A percentile compares a stretch with the other conserved stretches of the same genome.
phyloP scores from a whole-genome alignment of 257 asterid species.

The Solanum chmielewskii region DNA sequence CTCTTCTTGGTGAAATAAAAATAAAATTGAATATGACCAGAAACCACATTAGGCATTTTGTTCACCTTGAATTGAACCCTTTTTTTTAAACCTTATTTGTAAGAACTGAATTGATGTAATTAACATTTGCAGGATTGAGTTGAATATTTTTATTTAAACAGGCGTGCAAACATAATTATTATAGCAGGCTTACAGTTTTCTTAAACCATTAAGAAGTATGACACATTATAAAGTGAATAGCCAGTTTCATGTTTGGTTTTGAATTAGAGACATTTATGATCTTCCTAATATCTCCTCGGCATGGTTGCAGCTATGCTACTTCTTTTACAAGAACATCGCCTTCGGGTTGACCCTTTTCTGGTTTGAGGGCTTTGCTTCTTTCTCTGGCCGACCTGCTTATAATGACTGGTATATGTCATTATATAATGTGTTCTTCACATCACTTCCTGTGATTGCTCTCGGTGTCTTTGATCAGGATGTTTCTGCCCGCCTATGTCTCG shows the following conservation, averaged over 20 bases:
- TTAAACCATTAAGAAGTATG: neutral
- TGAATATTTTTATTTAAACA: neutral
- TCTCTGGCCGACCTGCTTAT: constrained; percentile 92
- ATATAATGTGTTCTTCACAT: constrained; percentile 90
- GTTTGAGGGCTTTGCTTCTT: constrained; percentile 87
- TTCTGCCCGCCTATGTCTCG: constrained; percentile 66
- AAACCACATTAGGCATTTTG: neutral
- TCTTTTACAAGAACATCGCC: constrained; percentile 89
- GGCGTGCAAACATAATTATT: neutral
- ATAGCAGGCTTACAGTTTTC: neutral
- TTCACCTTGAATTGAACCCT: neutral
- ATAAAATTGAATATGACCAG: neutral
- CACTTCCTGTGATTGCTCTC: constrained; percentile 90
- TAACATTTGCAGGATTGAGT: neutral
- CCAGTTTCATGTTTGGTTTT: neutral
- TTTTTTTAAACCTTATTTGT: neutral
- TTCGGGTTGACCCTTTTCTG: constrained; percentile 95
- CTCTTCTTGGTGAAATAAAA: neutral
- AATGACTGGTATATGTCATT: constrained; percentile 91
- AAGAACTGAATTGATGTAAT: neutral
- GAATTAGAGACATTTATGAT: neutral
- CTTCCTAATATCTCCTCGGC: neutral
- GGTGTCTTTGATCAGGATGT: constrained; percentile 96
- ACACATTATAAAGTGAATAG: neutral
- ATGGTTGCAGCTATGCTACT: constrained; percentile 76